Conservation (phyloP, 257 asterid species). For the Plantago elongata region DNA sequence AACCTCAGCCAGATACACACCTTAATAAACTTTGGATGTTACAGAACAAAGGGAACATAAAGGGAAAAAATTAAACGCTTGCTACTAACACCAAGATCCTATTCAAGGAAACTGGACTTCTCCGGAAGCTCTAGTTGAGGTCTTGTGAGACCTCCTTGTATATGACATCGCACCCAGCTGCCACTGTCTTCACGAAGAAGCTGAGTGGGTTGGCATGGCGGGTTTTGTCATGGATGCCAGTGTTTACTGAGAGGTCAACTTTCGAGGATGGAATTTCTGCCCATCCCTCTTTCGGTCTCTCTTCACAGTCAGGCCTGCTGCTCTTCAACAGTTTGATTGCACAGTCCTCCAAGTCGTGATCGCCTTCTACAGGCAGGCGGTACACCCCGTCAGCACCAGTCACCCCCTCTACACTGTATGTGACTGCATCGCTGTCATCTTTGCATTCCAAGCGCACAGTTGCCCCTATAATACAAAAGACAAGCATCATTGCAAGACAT, state of each 20-base stretch:
- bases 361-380: slow-evolving; percentile 32
- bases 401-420: slow-evolving; percentile 33
- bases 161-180: slow-evolving; percentile 18
- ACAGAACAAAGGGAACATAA: too few relatives aligned
- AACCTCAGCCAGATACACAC: too few relatives aligned
- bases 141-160: slow-evolving; percentile 21
- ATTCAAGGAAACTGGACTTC: not conserved
- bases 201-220: slow-evolving; percentile 29
- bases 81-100: not conserved
- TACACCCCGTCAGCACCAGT: slow-evolving; percentile 35
- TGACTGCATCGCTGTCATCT: slow-evolving; percentile 22
- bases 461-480: slow-evolving; percentile 32
- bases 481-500: too few relatives aligned
- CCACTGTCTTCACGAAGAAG: slow-evolving; percentile 8
- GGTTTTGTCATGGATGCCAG: slow-evolving; percentile 15
- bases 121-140: not conserved
- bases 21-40: too few relatives aligned
- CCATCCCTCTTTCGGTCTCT: slow-evolving; percentile 23
- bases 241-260: slow-evolving; percentile 18
- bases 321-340: slow-evolving; percentile 41
- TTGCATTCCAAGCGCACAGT: slow-evolving; percentile 43
- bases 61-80: too few relatives aligned
- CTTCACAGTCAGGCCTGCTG: slow-evolving; percentile 41
- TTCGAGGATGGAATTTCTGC: slow-evolving; percentile 19
- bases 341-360: slow-evolving; percentile 52